Evolutionary conservation across 78 protist species (phyloP), one percentile per base, ranked within the genome.

Genomic region (Dictyostelium firmibasis): DNA sequence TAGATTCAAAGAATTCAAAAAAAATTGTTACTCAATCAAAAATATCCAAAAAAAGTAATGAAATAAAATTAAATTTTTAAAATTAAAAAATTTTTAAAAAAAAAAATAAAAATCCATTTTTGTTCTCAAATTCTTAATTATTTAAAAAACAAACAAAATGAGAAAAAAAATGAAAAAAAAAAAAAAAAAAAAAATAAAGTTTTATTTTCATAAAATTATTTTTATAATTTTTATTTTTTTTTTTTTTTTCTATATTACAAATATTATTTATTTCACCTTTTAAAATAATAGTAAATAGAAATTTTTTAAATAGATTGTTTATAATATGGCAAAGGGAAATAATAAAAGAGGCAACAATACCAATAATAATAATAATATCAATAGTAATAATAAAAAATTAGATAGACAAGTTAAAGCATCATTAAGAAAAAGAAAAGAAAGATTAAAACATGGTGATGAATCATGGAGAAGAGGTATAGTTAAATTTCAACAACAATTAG

Each of bases 401-500:
- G 87, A 89, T 81, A 60, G 94, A 69, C 36, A 8, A 27, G 94
- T 89, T 5, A 89, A 81, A 69, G 57, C 27, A 33, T 47, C 87
- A 64, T 25, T 89, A 18, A 60, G 83, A 33, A 60, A 35, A 69
- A 36, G 82, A 81, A 84, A 25, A 69, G 83, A 89, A 29, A 41
- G 87, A 64, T 50, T 81, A 81, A 89, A 89, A 47, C 87, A 89
- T 81, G 94, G 94, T 81, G 96, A 69, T 69, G 92, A 53, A n/a
- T 77, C 86, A 86, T 93, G 96, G 96, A 93, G 77, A 44, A 84
- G 81, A 44, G 79, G 81, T 43, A 74, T 85, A 2, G 69, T 76
- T 18, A 35, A 14, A 85, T 93, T 93, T 60, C 13, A n/a, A 47
- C 57, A 76, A 20, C 92, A 93, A 69, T 50, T 93, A 33, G 82